Percentiles rank a stretch among this genome's conserved stretches.
These are phyloP conservation scores for Linum tenue DNA, from an alignment of 345 rosid genomes.

Conservation along the genomic window DNA sequence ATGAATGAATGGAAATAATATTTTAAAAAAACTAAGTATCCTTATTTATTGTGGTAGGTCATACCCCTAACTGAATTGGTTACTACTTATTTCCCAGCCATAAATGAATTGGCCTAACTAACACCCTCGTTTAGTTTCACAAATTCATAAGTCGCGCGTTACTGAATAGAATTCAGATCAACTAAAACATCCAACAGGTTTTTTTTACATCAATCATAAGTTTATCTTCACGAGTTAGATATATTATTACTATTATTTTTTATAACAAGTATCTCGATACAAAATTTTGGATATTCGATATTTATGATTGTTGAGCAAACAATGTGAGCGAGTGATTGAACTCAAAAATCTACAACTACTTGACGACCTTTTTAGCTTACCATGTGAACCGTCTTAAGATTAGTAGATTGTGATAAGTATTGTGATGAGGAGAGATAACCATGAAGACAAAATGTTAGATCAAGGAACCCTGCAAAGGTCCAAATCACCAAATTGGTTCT, in stretches of 20 bases:
- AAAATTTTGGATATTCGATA: too few species aligned
- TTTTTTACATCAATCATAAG: not conserved
- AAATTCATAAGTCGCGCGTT: not conserved
- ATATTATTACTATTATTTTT: too few species aligned
- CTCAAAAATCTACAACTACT: too few species aligned
- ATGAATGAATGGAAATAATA: not conserved
- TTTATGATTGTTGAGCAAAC: too few species aligned
- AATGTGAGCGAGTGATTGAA: too few species aligned
- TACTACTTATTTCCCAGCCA: not conserved
- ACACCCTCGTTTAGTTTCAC: not conserved
- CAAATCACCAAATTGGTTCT: not conserved
- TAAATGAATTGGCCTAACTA: not conserved
- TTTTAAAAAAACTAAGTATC: too few species aligned
- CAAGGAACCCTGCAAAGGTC: not conserved
- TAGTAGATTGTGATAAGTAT: too few species aligned
- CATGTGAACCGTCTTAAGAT: too few species aligned
- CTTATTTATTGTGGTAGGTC: not conserved
- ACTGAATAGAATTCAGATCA: too few species aligned
- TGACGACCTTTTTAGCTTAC: too few species aligned
- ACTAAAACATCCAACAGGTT: too few species aligned
- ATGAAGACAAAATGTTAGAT: not conserved
- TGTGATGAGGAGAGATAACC: not conserved
- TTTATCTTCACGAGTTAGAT: not conserved
- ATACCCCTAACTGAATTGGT: not conserved
- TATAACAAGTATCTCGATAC: too few species aligned